Evolutionary conservation across 768 basidiomycete genomes (phyloP).

Genomic region (Suillus plorans): DNA sequence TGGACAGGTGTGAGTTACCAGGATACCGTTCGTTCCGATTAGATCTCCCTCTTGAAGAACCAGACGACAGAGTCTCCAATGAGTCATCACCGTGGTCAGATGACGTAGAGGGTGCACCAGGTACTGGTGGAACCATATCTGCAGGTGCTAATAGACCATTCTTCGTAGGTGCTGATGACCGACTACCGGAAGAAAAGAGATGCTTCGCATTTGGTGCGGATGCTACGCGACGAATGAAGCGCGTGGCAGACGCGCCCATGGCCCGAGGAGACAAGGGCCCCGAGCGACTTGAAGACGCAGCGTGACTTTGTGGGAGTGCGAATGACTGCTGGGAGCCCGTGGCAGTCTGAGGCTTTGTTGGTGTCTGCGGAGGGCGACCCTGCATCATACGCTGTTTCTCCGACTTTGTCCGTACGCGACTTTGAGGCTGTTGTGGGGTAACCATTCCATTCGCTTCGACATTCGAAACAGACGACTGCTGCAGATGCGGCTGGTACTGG

Average conservation of each 20-base stretch:
- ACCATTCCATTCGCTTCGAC: slow-evolving; percentile 20
- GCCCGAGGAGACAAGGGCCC: slow-evolving; percentile 65
- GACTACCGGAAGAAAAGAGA: slow-evolving; percentile 66
- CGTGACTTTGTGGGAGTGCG: slow-evolving; percentile 22
- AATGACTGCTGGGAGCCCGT: slow-evolving; percentile 43
- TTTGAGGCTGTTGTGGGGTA: slow-evolving; percentile 23
- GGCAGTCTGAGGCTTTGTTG: slow-evolving; percentile 28
- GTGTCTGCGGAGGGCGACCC: slow-evolving; percentile 44
- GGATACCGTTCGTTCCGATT: slow-evolving; percentile 40
- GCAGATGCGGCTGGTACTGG: slow-evolving; percentile 15
- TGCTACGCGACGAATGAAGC: slow-evolving; percentile 93
- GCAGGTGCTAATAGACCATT: slow-evolving; percentile 79
- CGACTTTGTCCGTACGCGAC: slow-evolving; percentile 41
- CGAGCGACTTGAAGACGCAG: slow-evolving; percentile 36
- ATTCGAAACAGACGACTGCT: slow-evolving; percentile 12
- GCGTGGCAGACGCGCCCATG: slow-evolving; percentile 73
- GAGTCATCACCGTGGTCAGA: slow-evolving; percentile 67
- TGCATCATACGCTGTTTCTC: slow-evolving; percentile 48
- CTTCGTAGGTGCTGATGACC: slow-evolving; percentile 61
- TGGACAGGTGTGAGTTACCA: slow-evolving; percentile 27
- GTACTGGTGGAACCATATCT: slow-evolving; percentile 56
- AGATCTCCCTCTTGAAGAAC: slow-evolving; percentile 61
- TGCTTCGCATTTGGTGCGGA: slow-evolving; percentile 97
- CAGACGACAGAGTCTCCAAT: slow-evolving; percentile 75
- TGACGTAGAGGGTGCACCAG: slow-evolving; percentile 45